Base-by-base conservation (phyloP, 1,139 yeast genomes). In the Kodamaea ohmeri region DNA sequence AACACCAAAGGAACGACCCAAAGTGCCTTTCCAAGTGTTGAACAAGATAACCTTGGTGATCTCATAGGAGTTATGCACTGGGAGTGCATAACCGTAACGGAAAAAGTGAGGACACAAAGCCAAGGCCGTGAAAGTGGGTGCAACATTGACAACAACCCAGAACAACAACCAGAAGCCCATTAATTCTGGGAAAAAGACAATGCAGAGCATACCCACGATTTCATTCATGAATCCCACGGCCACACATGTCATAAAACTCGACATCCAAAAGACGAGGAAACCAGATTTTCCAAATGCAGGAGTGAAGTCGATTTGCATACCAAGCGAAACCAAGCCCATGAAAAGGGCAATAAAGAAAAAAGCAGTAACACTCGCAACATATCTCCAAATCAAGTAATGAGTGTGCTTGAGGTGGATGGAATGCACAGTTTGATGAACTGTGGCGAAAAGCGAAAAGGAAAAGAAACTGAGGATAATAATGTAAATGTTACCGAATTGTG, bases 401-500 rank as follows among this genome's bases (percentile, higher is more conserved):
- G 25, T 37, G 9, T 45, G 45, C 35, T 64, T 65, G 9, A 70
- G 43, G 2, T 61, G 60, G 27, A 57, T 45, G 36, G 47, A 45
- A 3, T 48, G 48, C 6, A 46, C 43, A 14, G 19, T 34, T 27
- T 35, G 32, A 29, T 51, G 48, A 15, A 50, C 33, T 2, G 40
- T 48, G 2, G 35, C 31, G 31, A 50, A 46, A 37, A 47, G 48
- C 32, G 41, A 39, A 31, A 52, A 47, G 16, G 50, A 52, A 58
- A 69, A 62, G 43, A 70, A 65, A 11, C 95, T 79, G 40, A 85
- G 61, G 57, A 87, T 80, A 48, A 87, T 74, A 55, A 83, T 67
- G 58, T 78, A 86, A 58, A 87, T 83, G 41, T 83, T 67, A 35
- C 95, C 95, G 47, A 85, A 81, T 56, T 83, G 87, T 4, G 78